A percentile compares a stretch with the other conserved stretches of the same genome.
These are phyloP conservation scores for Colletotrichum noveboracense DNA, from an alignment of 2,329 filamentous ascomycete species.

Conservation along the genomic window DNA sequence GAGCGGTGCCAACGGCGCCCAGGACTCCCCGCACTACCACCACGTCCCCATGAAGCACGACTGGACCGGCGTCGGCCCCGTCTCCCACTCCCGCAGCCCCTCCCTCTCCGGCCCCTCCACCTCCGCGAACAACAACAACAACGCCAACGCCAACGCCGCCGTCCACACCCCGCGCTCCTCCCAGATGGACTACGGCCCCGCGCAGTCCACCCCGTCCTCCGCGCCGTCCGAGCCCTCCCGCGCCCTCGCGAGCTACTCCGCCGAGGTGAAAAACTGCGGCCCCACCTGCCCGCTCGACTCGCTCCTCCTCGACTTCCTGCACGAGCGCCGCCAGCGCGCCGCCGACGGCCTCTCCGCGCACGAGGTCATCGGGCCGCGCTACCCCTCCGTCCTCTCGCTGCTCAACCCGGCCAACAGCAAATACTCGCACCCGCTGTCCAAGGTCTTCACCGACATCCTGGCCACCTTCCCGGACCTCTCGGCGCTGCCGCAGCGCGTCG, in stretches of 20 bases:
- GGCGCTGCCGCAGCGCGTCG: slow-evolving; percentile 81
- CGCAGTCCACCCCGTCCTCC: background rate
- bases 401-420: slow-evolving; percentile 71
- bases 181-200: background rate
- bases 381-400: slow-evolving; percentile 80
- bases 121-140: background rate
- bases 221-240: background rate
- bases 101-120: slow-evolving; percentile 37
- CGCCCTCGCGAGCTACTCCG: slow-evolving; percentile 6
- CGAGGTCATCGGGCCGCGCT: slow-evolving; percentile 75
- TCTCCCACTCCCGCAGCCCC: slow-evolving; percentile 70
- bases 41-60: slow-evolving; percentile 58
- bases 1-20: slow-evolving; percentile 52
- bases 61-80: slow-evolving; percentile 46
- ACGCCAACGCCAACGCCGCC: background rate
- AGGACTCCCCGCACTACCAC: slow-evolving; percentile 48
- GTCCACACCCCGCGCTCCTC: slow-evolving; percentile 6
- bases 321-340: slow-evolving; percentile 69
- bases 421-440: slow-evolving; percentile 78
- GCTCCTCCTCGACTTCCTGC: slow-evolving; percentile 81
- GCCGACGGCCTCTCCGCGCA: slow-evolving; percentile 68
- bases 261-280: slow-evolving; percentile 62
- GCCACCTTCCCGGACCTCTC: slow-evolving; percentile 82
- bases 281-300: slow-evolving; percentile 80
- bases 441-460: slow-evolving; percentile 85